Conservation (phyloP, 768 basidiomycete genomes). For the Termitomyces sp. region DNA sequence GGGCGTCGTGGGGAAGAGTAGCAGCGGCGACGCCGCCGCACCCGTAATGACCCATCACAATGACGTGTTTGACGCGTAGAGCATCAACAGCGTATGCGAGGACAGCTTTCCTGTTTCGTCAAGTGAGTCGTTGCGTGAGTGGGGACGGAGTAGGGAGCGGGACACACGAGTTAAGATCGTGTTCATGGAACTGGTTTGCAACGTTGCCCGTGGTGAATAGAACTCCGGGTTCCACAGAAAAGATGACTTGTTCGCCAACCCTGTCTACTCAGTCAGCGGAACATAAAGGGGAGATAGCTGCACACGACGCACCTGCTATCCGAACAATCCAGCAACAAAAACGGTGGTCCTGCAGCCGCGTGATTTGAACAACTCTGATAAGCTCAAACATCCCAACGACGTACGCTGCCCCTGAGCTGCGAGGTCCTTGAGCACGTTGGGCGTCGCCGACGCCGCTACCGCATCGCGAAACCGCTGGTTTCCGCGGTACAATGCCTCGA, state of each 20-base stretch:
- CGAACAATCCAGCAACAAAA: slow-evolving; percentile 34
- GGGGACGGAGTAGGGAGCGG: neutral
- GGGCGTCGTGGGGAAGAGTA: slow-evolving; percentile 1
- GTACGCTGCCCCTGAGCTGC: slow-evolving; percentile 12
- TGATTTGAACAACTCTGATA: neutral
- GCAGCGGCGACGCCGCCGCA: slow-evolving; percentile 37
- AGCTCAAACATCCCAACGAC: neutral
- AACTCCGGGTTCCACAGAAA: slow-evolving; percentile 32
- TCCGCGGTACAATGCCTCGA: slow-evolving; percentile 13
- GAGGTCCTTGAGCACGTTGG: slow-evolving; percentile 10
- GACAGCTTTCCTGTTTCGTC: slow-evolving; percentile 22
- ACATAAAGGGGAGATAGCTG: neutral
- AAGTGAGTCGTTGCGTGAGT: neutral
- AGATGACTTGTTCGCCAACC: slow-evolving; percentile 31
- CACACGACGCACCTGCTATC: slow-evolving; percentile 22
- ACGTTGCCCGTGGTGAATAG: slow-evolving; percentile 35
- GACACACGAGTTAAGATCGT: slow-evolving; percentile 30
- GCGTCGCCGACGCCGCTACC: slow-evolving; percentile 10
- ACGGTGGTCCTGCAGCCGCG: slow-evolving; percentile 23
- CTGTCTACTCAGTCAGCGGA: neutral
- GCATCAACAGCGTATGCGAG: slow-evolving; percentile 33
- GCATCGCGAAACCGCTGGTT: slow-evolving; percentile 13
- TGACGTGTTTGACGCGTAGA: slow-evolving; percentile 31
- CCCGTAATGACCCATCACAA: slow-evolving; percentile 40
- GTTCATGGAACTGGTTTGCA: slow-evolving; percentile 32